Conservation (phyloP, 768 basidiomycete species). For the Trametes meyenii region DNA sequence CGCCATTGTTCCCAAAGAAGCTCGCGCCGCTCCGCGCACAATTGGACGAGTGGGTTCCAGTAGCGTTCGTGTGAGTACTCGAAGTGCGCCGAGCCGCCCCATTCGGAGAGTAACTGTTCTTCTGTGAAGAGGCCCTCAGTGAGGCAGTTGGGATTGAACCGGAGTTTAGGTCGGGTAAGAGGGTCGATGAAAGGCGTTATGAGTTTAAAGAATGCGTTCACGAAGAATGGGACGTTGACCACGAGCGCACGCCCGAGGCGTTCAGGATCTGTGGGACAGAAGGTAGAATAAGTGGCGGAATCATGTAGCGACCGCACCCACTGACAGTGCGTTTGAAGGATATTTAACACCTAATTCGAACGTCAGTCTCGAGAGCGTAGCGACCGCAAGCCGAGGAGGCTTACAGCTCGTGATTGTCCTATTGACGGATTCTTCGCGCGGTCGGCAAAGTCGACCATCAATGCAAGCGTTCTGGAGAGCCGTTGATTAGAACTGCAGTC, state of each 20-base stretch:
- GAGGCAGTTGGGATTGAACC: slow-evolving; percentile 71
- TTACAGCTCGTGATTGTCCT: slow-evolving; percentile 40
- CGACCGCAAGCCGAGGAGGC: slow-evolving; percentile 8
- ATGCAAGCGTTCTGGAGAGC: slow-evolving; percentile 55
- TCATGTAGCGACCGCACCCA: background rate
- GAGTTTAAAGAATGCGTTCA: slow-evolving; percentile 76
- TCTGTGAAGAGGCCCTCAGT: slow-evolving; percentile 68
- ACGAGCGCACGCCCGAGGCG: slow-evolving; percentile 76
- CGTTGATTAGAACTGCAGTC: background rate
- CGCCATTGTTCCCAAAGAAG: slow-evolving; percentile 65
- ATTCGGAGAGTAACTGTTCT: slow-evolving; percentile 72
- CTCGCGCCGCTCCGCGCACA: slow-evolving; percentile 54
- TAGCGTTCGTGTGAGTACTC: slow-evolving; percentile 76
- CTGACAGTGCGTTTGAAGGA: slow-evolving; percentile 71
- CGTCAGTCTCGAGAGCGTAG: background rate
- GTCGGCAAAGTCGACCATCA: slow-evolving; percentile 81
- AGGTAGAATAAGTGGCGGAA: background rate
- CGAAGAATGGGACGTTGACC: slow-evolving; percentile 78
- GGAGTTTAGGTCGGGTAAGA: slow-evolving; percentile 71
- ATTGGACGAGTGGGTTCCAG: slow-evolving; percentile 64
- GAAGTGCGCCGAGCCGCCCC: slow-evolving; percentile 70
- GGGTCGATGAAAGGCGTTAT: slow-evolving; percentile 86
- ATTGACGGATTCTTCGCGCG: slow-evolving; percentile 60
- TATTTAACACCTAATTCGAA: slow-evolving; percentile 38
- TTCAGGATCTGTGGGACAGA: slow-evolving; percentile 56